Base-by-base conservation (phyloP, 2,329 filamentous ascomycete species). In the Penicillium sp. region DNA sequence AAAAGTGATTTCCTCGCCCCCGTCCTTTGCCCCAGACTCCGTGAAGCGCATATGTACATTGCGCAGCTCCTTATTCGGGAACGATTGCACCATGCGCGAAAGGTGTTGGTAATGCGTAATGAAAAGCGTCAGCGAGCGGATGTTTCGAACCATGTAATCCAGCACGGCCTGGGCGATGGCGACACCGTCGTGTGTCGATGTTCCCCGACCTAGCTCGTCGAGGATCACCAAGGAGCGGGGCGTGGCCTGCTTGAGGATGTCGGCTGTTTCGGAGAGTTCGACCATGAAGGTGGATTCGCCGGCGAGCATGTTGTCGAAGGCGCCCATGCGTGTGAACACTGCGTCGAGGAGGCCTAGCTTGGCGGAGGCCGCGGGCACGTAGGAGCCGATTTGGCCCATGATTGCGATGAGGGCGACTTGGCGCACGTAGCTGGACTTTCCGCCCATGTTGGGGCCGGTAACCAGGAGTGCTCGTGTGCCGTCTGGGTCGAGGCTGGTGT, bases 251-350 rank as follows among this genome's bases (percentile, higher is more conserved):
- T 95, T 94, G 25, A 99, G 83, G 67, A 99, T 97, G 61, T 92
- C 88, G 1, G 90, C 88, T 1, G 95, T 98, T 76, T 99, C 95
- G 38, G 89, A 92, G 2, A 99, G 86, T 74, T 99, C 95, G 56
- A 99, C 93, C 92, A 98, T 97, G 79, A 99, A 99, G 12, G 95
- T 99, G 25, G 87, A 91, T 78, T 99, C 95, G 69, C 92, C 92
- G 4, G 91, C 90, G 74, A 98, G 90, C 79, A 99, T 91, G 73
- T 97, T 98, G 78, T 99, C 95, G 68, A 91, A 91, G 2, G 95
- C 95, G 55, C 95, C 95, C 87, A 97, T 97, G 65, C 95, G 90
- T 0, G 95, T 97, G 80, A 94, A 91, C 49, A 99, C 91, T 6
- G 92, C 92, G 75, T 99, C 95, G 38, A 94, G 83, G 62, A 96